Evolutionary conservation across 2,329 filamentous ascomycete genomes (phyloP).

Genomic region (Aureobasidium sp.): DNA sequence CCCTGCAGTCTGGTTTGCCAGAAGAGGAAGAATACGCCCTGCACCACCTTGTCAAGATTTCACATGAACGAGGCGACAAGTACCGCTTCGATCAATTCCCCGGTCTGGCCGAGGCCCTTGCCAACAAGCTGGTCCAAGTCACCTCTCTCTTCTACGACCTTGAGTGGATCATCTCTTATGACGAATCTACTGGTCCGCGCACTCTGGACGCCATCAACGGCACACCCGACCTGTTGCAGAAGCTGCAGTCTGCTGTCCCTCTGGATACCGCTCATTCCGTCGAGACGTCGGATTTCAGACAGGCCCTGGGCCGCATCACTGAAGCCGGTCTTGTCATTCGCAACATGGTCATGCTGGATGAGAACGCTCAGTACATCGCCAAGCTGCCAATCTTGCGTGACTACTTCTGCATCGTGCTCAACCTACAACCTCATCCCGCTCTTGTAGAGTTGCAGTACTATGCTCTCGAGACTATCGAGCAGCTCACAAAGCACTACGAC

Average conservation of each 20-base stretch:
- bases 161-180: constrained; percentile 69
- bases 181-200: constrained; percentile 31
- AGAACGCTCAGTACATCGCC: constrained; percentile 77
- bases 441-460: constrained; percentile 84
- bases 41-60: constrained; percentile 91
- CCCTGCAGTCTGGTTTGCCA: constrained; percentile 68
- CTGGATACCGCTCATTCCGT: constrained; percentile 58
- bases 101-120: constrained; percentile 76
- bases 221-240: constrained; percentile 63
- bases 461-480: constrained; percentile 83
- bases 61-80: constrained; percentile 87
- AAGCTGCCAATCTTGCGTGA: constrained; percentile 70
- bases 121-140: constrained; percentile 75
- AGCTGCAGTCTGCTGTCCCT: constrained; percentile 53
- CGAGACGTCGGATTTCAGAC: constrained; percentile 60
- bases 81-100: constrained; percentile 92
- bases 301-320: constrained; percentile 66
- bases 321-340: constrained; percentile 82
- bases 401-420: constrained; percentile 72
- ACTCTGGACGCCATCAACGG: constrained; percentile 59
- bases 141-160: constrained; percentile 73
- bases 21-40: constrained; percentile 87
- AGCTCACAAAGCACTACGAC: constrained; percentile 72
- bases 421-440: constrained; percentile 62
- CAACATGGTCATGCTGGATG: constrained; percentile 90